Conservation (phyloP, 768 basidiomycete species). For the Kwoniella heveanensis region DNA sequence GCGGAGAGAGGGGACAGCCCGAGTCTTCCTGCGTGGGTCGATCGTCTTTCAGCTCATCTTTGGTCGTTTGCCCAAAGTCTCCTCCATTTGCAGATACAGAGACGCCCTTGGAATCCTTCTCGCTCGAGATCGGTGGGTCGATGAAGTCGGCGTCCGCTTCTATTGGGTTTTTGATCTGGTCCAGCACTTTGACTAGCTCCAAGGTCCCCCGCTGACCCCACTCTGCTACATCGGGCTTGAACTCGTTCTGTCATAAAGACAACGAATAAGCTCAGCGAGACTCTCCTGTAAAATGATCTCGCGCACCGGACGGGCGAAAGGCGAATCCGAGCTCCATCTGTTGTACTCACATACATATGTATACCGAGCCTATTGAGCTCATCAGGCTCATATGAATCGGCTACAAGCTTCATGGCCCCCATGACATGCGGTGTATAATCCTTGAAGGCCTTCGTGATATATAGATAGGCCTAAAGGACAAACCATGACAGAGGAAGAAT, state of each 20-base stretch:
- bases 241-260: constrained; percentile 60
- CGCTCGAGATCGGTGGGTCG: neutral
- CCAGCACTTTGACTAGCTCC: constrained; percentile 69
- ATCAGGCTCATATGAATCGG: constrained; percentile 53
- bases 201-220: constrained; percentile 86
- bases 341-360: constrained; percentile 65
- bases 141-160: neutral
- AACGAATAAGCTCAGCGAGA: too few relatives aligned
- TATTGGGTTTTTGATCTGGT: constrained; percentile 45
- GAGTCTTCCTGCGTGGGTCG: constrained; percentile 3
- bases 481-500: neutral
- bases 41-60: neutral
- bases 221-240: constrained; percentile 75
- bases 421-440: constrained; percentile 77
- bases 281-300: too few relatives aligned
- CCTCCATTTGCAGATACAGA: neutral
- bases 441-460: constrained; percentile 75
- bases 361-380: constrained; percentile 65
- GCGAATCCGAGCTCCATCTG: neutral
- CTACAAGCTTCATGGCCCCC: constrained; percentile 61
- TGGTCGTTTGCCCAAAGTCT: neutral
- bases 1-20: neutral
- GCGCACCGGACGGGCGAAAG: neutral
- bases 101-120: too few relatives aligned
- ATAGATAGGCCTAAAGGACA: constrained; percentile 67